Conservation (phyloP, 2,329 filamentous ascomycete species). For the Apiospora arundinis region DNA sequence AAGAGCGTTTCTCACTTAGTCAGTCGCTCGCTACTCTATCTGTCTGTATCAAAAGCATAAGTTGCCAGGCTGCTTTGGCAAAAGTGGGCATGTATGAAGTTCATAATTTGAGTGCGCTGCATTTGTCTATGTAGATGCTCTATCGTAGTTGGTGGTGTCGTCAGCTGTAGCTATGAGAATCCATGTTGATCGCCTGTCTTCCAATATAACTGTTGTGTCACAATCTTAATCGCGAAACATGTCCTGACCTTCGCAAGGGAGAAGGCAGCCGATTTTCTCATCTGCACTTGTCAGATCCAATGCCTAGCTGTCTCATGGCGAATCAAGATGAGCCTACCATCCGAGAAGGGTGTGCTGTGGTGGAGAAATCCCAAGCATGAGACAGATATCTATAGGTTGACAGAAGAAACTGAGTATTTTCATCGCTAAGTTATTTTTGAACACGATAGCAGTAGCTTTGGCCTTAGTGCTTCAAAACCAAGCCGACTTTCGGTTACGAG, state of each 20-base stretch:
- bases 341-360: too few species aligned
- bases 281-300: neutral
- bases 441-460: too few species aligned
- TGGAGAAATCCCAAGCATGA: neutral
- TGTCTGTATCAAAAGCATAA: neutral
- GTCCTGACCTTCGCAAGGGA: neutral
- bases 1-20: neutral
- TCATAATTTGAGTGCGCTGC: neutral
- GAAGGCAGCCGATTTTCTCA: neutral
- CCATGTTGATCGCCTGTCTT: neutral
- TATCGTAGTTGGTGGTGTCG: neutral
- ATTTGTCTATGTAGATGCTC: neutral
- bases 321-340: neutral
- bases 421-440: too few species aligned
- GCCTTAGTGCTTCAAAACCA: neutral
- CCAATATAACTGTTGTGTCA: neutral
- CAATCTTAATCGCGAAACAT: conserved; percentile 12
- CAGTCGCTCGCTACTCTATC: neutral
- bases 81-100: neutral
- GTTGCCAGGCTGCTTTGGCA: neutral
- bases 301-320: neutral
- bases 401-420: too few species aligned
- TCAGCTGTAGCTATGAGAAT: neutral
- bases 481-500: too few species aligned
- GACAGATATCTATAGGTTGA: too few species aligned